Percentiles rank a stretch among this genome's conserved stretches.
phyloP scores from a whole-genome alignment of 1,284 basidiomycete species.

The Leccinum pachyderme region DNA sequence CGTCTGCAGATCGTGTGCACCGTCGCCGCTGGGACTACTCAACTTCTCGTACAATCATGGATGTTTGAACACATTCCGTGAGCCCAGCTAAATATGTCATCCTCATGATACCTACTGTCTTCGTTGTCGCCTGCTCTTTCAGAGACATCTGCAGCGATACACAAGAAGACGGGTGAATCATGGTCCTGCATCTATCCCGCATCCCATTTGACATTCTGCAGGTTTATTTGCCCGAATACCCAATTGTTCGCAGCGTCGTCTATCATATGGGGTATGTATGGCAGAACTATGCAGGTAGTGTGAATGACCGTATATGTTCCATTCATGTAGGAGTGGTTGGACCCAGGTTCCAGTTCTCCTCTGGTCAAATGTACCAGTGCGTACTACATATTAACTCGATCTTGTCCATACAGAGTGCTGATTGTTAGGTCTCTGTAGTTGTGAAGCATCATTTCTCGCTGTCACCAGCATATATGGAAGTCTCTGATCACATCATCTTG shows the following conservation, averaged over 20 bases:
- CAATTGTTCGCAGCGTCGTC: constrained; percentile 40
- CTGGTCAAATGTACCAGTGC: constrained; percentile 35
- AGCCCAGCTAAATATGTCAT: neutral
- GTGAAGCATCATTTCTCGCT: constrained; percentile 1
- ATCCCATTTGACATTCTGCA: constrained; percentile 4
- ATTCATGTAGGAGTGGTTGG: constrained; percentile 36
- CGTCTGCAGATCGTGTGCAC: constrained; percentile 36
- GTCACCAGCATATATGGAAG: neutral
- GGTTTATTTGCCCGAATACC: constrained; percentile 37
- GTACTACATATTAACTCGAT: neutral
- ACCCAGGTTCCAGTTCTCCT: constrained; percentile 40
- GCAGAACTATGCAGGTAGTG: neutral
- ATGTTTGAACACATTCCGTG: constrained; percentile 39
- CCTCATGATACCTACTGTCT: neutral
- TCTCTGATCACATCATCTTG: neutral
- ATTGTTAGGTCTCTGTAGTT: constrained; percentile 12
- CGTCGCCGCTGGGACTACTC: constrained; percentile 40
- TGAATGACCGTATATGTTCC: neutral
- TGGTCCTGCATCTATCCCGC: neutral
- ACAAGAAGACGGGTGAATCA: constrained; percentile 34
- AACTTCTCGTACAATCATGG: constrained; percentile 45
- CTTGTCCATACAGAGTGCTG: neutral
- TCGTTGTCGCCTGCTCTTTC: neutral
- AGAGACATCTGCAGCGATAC: constrained; percentile 33
- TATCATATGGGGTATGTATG: constrained; percentile 34